A percentile compares a stretch with the other conserved stretches of the same genome.
phyloP scores from a whole-genome alignment of 768 basidiomycete genomes.

The Amanita brunnescens region DNA sequence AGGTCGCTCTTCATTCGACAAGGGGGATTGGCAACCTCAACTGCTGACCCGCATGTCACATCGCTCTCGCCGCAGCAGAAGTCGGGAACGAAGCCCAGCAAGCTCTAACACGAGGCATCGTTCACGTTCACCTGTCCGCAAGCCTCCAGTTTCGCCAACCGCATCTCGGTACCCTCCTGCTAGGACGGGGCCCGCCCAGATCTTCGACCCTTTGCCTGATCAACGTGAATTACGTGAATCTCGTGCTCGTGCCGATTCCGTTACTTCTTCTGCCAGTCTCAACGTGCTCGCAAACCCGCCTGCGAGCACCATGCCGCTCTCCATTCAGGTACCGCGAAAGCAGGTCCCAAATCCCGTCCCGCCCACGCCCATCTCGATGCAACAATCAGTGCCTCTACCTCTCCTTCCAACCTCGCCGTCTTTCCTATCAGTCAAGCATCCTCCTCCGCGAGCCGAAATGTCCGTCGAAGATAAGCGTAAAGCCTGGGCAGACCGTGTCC shows the following conservation, averaged over 20 bases:
- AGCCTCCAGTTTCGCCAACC: not conserved
- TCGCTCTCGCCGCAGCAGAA: not conserved
- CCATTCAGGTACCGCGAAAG: not conserved
- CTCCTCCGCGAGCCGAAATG: constrained; percentile 6
- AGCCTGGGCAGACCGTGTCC: constrained; percentile 19
- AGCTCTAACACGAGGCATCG: not conserved
- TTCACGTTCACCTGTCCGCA: not conserved
- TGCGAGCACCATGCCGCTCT: not conserved
- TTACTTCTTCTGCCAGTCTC: constrained; percentile 5
- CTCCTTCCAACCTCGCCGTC: constrained; percentile 12
- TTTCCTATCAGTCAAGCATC: constrained; percentile 7
- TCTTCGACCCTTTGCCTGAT: not conserved
- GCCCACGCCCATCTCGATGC: not conserved
- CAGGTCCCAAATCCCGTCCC: not conserved
- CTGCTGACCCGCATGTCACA: not conserved
- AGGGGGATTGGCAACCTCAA: not conserved
- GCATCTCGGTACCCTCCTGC: not conserved
- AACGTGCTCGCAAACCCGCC: not conserved
- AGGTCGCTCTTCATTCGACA: not conserved
- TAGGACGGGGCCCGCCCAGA: not conserved
- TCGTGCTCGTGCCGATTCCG: constrained; percentile 5
- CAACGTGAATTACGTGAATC: constrained; percentile 2
- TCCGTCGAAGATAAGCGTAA: constrained; percentile 12
- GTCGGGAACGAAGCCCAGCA: not conserved
- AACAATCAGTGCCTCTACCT: constrained; percentile 10